Conservation (phyloP, 2,329 filamentous ascomycete genomes). For the Aspergillus neoniger region DNA sequence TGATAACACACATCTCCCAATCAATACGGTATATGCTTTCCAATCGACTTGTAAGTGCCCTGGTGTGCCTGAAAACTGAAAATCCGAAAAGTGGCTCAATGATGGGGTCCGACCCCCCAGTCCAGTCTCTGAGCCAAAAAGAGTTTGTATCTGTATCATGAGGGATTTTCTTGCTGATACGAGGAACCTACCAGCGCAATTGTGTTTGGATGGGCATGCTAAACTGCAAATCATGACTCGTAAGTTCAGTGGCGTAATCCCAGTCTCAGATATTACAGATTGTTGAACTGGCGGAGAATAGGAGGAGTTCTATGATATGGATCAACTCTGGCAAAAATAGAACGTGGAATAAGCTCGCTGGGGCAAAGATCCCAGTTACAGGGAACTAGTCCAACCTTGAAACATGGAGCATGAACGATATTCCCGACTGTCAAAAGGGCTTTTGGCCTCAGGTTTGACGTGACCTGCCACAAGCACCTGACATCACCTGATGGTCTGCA, state of each 20-base stretch:
- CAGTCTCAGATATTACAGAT: neutral
- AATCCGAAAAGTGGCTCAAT: neutral
- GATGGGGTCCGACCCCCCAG: neutral
- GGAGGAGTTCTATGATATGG: neutral
- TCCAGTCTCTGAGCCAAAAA: neutral
- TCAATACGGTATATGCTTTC: too few species aligned
- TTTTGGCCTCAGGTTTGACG: neutral
- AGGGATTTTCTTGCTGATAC: neutral
- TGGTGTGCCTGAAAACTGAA: too few species aligned
- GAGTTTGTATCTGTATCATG: neutral
- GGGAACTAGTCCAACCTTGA: neutral
- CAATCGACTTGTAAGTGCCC: too few species aligned
- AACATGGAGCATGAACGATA: conserved; percentile 1
- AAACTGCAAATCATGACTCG: neutral
- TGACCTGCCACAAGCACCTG: neutral
- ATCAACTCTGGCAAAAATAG: neutral
- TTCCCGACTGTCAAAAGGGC: neutral
- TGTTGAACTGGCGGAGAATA: neutral
- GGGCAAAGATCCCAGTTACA: neutral
- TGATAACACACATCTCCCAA: too few species aligned
- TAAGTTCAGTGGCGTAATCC: neutral
- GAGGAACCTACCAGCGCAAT: neutral
- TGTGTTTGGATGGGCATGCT: neutral
- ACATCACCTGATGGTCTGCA: neutral
- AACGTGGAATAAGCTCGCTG: conserved; percentile 1